These are phyloP conservation scores for Mortierella alpina DNA, from an alignment of 192 early-diverging fungal species.

Conservation along the genomic window DNA sequence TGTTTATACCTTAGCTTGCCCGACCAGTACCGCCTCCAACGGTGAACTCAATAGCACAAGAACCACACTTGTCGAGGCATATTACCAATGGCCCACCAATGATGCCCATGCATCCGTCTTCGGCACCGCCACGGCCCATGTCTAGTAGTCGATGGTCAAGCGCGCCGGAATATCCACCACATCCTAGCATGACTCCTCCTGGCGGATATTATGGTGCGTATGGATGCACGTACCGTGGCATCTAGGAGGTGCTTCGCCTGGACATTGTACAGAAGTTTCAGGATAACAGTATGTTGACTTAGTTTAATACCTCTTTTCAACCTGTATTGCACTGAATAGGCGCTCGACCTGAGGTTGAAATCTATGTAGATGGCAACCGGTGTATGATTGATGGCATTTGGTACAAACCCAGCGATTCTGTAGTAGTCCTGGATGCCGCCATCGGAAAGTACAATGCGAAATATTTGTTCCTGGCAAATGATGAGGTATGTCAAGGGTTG, in stretches of 20 bases:
- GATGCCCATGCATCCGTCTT: constrained; percentile 18
- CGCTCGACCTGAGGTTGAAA: constrained; percentile 34
- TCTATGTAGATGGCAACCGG: constrained; percentile 39
- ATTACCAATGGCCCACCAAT: constrained; percentile 13
- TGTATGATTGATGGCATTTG: constrained; percentile 51
- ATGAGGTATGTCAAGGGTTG: constrained; percentile 18
- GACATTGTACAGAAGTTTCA: background rate
- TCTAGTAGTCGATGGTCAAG: constrained; percentile 21
- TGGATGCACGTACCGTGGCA: no score
- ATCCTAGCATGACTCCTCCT: constrained; percentile 10
- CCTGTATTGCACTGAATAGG: background rate
- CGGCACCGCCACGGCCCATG: background rate
- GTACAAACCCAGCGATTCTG: constrained; percentile 43
- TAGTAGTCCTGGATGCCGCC: constrained; percentile 42
- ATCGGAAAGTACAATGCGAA: constrained; percentile 51
- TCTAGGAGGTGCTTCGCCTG: background rate
- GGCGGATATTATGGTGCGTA: constrained; percentile 36
- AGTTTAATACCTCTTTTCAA: no score
- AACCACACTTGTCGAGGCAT: background rate
- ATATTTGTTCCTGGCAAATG: constrained; percentile 25
- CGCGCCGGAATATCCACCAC: constrained; percentile 23
- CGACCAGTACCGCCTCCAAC: constrained; percentile 11
- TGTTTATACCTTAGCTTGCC: constrained; percentile 12
- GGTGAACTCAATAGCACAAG: constrained; percentile 3
- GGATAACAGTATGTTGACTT: background rate